Percentiles rank a stretch among this genome's conserved stretches.
Evolutionary conservation across 805 yeast species (phyloP).

Genomic region (Nakazawaea laoshanensis): DNA sequence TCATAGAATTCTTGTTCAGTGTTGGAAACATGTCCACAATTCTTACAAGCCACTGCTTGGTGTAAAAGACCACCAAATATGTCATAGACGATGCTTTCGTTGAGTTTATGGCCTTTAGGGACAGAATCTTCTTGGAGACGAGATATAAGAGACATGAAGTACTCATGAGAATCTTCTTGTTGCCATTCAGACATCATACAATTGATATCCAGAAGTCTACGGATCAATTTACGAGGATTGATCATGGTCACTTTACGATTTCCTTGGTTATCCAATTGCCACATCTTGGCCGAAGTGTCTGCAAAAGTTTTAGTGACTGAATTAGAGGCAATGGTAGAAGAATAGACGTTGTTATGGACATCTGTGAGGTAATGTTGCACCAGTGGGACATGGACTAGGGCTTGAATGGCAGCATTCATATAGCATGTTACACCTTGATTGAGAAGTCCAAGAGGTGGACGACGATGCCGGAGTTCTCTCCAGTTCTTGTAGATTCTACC

Average conservation of each 20-base stretch:
- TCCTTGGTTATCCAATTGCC: constrained; percentile 41
- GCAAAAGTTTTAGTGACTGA: constrained; percentile 65
- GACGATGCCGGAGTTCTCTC: constrained; percentile 43
- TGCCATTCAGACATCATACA: constrained; percentile 97
- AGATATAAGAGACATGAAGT: constrained; percentile 85
- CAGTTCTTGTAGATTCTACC: constrained; percentile 63
- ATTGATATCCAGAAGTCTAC: constrained; percentile 72
- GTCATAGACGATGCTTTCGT: constrained; percentile 77
- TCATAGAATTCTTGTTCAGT: constrained; percentile 95
- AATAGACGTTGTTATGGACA: constrained; percentile 46
- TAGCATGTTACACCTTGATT: constrained; percentile 96
- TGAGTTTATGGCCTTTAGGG: constrained; percentile 81
- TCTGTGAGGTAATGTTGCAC: constrained; percentile 74
- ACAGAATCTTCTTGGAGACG: constrained; percentile 88
- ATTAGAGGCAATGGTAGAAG: constrained; percentile 33
- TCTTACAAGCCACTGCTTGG: constrained; percentile 78
- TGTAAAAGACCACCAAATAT: constrained; percentile 87
- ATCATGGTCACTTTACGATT: constrained; percentile 36
- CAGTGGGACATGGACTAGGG: constrained; percentile 86
- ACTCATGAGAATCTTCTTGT: constrained; percentile 97
- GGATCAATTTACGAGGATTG: constrained; percentile 69
- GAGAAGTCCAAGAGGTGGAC: constrained; percentile 61
- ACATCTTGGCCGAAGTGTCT: constrained; percentile 60
- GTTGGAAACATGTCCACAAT: constrained; percentile 73
- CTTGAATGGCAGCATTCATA: constrained; percentile 91